Evolutionary conservation across 192 early-diverging fungal species (phyloP).

Genomic region (Funneliformis geosporum): DNA sequence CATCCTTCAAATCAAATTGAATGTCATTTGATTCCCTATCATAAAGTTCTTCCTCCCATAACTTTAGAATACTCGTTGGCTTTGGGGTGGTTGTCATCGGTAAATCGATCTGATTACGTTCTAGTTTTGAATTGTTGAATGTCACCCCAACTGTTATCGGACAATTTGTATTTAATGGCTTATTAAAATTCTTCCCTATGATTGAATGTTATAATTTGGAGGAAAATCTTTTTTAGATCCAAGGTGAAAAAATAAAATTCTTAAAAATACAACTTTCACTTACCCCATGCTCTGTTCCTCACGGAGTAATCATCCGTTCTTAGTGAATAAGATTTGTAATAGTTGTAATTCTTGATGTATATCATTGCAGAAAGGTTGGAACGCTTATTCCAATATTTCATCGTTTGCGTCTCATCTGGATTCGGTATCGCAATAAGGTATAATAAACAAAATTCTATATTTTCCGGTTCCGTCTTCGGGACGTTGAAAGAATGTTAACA

Average conservation of each 20-base stretch:
- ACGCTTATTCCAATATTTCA: no score
- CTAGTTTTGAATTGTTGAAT: no score
- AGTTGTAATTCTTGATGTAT: neutral
- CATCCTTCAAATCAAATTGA: conserved; percentile 2
- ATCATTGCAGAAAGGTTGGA: neutral
- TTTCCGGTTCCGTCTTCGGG: neutral
- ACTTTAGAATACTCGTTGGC: neutral
- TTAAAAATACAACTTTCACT: no score
- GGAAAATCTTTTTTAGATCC: no score
- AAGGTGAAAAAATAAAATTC: no score
- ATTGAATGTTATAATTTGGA: no score
- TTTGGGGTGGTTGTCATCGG: neutral
- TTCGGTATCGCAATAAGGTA: neutral
- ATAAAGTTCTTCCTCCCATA: conserved; percentile 12
- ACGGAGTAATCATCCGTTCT: no score
- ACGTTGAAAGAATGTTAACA: neutral
- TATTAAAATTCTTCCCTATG: no score
- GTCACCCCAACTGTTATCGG: no score
- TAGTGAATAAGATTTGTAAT: neutral
- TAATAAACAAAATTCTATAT: neutral
- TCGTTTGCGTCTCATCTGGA: neutral
- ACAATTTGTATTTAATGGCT: no score
- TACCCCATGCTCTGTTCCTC: no score
- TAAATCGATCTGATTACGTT: no score
- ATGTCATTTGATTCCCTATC: neutral